Evolutionary conservation across 2,329 filamentous ascomycete genomes (phyloP).

Genomic region (Ceratocystis smalleyi): DNA sequence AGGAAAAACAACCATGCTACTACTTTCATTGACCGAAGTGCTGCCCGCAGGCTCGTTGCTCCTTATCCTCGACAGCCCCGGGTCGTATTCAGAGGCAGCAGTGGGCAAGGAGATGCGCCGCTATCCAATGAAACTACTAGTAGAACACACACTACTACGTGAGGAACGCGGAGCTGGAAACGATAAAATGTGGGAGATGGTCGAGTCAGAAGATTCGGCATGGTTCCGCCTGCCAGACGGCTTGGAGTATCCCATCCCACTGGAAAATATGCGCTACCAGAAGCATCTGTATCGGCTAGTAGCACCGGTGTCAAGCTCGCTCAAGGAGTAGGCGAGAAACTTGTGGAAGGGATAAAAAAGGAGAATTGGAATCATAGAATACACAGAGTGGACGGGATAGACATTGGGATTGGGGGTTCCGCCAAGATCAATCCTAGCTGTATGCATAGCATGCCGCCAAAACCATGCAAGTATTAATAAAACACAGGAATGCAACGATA

Average conservation of each 20-base stretch:
- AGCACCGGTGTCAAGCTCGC: slow-evolving; percentile 5
- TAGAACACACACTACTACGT: slow-evolving; percentile 56
- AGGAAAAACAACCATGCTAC: slow-evolving; percentile 57
- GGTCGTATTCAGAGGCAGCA: slow-evolving; percentile 74
- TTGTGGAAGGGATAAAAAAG: not conserved
- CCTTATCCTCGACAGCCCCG: slow-evolving; percentile 81
- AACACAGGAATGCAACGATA: not conserved
- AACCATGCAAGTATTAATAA: slow-evolving; percentile 4
- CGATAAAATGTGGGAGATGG: slow-evolving; percentile 50
- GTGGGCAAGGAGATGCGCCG: slow-evolving; percentile 46
- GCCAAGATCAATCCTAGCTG: not conserved
- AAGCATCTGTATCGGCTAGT: slow-evolving; percentile 56
- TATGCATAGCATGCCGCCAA: not conserved
- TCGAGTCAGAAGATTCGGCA: slow-evolving; percentile 58
- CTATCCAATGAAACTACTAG: slow-evolving; percentile 88
- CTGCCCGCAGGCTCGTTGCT: slow-evolving; percentile 48
- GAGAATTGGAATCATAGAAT: not conserved
- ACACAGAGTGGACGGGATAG: not conserved
- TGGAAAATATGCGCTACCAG: slow-evolving; percentile 95
- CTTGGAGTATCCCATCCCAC: slow-evolving; percentile 62
- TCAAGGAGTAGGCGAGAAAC: not conserved
- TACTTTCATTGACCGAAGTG: slow-evolving; percentile 49
- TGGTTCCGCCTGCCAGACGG: slow-evolving; percentile 65
- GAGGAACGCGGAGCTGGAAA: slow-evolving; percentile 9
- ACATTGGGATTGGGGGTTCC: not conserved